Conservation (phyloP, 1,284 basidiomycete species). For the Mixia osmundae region DNA sequence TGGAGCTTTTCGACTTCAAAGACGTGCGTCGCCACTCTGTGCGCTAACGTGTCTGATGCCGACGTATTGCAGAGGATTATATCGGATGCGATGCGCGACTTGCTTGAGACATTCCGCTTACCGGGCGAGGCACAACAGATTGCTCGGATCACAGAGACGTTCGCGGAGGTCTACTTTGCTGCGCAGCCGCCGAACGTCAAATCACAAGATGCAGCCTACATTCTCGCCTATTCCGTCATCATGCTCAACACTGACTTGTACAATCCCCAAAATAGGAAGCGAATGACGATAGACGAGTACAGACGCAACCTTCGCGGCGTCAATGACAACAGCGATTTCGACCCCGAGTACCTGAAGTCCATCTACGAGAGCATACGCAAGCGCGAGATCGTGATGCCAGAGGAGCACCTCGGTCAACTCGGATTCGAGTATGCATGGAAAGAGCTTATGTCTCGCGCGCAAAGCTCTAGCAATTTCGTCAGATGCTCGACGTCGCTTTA, state of each 20-base stretch:
- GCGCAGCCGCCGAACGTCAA: constrained; percentile 42
- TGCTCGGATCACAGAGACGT: constrained; percentile 76
- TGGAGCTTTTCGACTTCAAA: constrained; percentile 72
- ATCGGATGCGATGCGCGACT: constrained; percentile 81
- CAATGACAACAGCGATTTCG: constrained; percentile 67
- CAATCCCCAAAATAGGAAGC: constrained; percentile 90
- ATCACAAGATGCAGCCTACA: constrained; percentile 77
- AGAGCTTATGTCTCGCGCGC: constrained; percentile 60
- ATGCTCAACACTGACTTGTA: constrained; percentile 97
- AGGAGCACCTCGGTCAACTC: constrained; percentile 87
- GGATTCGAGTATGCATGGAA: constrained; percentile 99
- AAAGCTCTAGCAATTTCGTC: constrained; percentile 56
- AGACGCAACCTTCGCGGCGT: constrained; percentile 76
- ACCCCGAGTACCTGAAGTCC: constrained; percentile 58
- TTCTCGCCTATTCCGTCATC: constrained; percentile 86
- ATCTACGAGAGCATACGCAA: constrained; percentile 90
- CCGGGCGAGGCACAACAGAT: constrained; percentile 95
- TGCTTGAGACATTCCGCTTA: constrained; percentile 79
- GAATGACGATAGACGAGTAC: constrained; percentile 92
- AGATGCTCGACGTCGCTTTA: constrained; percentile 54
- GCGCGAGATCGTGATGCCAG: constrained; percentile 88
- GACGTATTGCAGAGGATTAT: constrained; percentile 45
- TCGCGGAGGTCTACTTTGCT: constrained; percentile 74
- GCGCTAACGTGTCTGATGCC: neutral
- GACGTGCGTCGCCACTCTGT: constrained; percentile 32